Percentiles rank a stretch among this genome's conserved stretches.
These are phyloP conservation scores for Erigeron philadelphicus DNA, from an alignment of 140 eudicot species.

Conservation along the genomic window DNA sequence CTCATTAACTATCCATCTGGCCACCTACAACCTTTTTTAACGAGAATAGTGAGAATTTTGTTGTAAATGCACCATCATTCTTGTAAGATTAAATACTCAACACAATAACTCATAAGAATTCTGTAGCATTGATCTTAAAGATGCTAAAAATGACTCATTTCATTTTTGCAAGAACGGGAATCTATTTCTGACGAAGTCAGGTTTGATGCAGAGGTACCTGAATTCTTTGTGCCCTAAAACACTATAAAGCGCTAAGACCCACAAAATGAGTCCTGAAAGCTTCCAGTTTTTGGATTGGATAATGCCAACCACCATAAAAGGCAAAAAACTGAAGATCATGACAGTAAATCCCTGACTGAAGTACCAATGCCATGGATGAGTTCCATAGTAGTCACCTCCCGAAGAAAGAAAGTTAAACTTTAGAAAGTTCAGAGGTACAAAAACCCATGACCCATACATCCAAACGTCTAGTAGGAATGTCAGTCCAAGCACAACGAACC, in stretches of 20 bases:
- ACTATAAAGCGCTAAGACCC: slow-evolving; percentile 83
- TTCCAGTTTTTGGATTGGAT: slow-evolving; percentile 74
- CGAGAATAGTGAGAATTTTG: background rate
- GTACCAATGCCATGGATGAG: slow-evolving; percentile 99
- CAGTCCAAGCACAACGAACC: slow-evolving; percentile 62
- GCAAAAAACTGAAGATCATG: slow-evolving; percentile 75
- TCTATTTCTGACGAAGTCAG: background rate
- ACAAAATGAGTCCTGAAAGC: slow-evolving; percentile 67
- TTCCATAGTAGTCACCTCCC: slow-evolving; percentile 98
- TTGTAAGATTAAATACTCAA: too few species aligned
- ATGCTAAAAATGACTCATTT: too few species aligned
- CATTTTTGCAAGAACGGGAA: background rate
- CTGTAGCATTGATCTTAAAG: background rate
- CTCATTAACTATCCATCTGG: background rate
- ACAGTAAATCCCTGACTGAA: slow-evolving; percentile 87
- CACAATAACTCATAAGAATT: too few species aligned
- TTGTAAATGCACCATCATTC: background rate
- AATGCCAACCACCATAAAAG: slow-evolving; percentile 65
- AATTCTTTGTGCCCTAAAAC: slow-evolving; percentile 91
- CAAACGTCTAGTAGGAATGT: slow-evolving; percentile 61
- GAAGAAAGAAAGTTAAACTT: slow-evolving; percentile 88
- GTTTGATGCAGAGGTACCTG: slow-evolving; percentile 44
- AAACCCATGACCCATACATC: slow-evolving; percentile 87
- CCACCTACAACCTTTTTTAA: background rate
- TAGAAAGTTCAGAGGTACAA: slow-evolving; percentile 89